Evolutionary conservation across 108 stramenopile species (phyloP), one percentile per base, ranked within the genome.

Genomic region (Conticribra guillardii): DNA sequence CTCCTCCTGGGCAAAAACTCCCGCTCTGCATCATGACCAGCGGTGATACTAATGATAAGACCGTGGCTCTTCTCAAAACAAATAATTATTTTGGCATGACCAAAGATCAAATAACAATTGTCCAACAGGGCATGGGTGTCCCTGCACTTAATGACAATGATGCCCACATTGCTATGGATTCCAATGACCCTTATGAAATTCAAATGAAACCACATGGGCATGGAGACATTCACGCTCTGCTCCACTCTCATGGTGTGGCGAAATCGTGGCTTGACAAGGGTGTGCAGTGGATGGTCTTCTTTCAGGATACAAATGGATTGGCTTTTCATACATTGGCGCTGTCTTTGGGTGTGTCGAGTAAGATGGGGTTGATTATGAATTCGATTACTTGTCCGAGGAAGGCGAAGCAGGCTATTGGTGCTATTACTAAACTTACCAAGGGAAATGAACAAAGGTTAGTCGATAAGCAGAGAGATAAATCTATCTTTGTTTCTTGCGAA

Each of bases 261-360:
- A 79, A 85, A 33, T 74, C 85, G 16, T 99, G 98, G 88, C 46
- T 59, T 19, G 64, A 74, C 17, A 34, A 85, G 50, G 97, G 96
- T n/a, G 77, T 89, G 33, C 65, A 94, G 80, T 96, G 96, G 87
- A 71, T 91, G 19, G 88, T 96, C 45, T 96, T 99, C 69, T 98
- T 99, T 79, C 98, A 99, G 76, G 99, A 99, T 85, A 99, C 99
- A n/a, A 99, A 99, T 73, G 97, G 95, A 0, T 82, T 99, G 15
- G 95, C 92, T 5, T 97, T 99, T 54, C 91, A 94, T 53, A 93
- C 96, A 15, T 63, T 99, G 7, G 86, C 96, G 18, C 80, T 99
- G 29, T 84, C 94, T 60, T 84, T 99, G 52, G 98, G 98, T 31
- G 98, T 99, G 7, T 91, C 89, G 27, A 62, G 71, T 46, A 85